Conservation (phyloP, 345 rosid species). For the Moricandia moricandioides region DNA sequence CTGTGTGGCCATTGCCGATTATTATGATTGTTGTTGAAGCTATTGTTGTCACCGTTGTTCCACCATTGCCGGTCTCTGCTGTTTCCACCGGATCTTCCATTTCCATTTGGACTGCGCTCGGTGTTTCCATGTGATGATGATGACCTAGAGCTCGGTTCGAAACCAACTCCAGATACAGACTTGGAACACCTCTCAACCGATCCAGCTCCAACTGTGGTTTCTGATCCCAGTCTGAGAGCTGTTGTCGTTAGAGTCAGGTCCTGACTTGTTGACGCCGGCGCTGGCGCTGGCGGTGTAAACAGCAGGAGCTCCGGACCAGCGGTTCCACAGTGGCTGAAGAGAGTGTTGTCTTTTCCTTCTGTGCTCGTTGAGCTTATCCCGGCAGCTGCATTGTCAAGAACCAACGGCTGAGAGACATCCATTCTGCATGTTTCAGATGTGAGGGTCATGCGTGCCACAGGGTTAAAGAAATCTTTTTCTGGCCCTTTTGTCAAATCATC, state of each 20-base stretch:
- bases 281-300: conserved; percentile 30
- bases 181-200: conserved; percentile 43
- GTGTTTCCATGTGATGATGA: conserved; percentile 41
- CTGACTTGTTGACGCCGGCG: conserved; percentile 9
- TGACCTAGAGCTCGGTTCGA: conserved; percentile 28
- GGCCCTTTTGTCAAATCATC: conserved; percentile 32
- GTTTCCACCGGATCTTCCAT: conserved; percentile 48
- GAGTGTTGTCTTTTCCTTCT: conserved; percentile 43
- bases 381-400: conserved; percentile 38
- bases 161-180: conserved; percentile 15
- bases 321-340: conserved; percentile 47
- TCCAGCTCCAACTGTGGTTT: conserved; percentile 39
- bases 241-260: conserved; percentile 35
- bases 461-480: conserved; percentile 75
- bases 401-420: conserved; percentile 48
- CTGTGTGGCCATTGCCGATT: conserved; percentile 50
- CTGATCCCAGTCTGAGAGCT: conserved; percentile 45
- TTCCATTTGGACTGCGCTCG: conserved; percentile 47
- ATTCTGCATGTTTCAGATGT: conserved; percentile 54
- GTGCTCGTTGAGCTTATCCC: conserved; percentile 11
- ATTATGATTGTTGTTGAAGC: conserved; percentile 47
- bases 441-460: conserved; percentile 43
- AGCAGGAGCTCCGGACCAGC: conserved; percentile 48
- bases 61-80: conserved; percentile 51
- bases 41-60: conserved; percentile 43